phyloP scores from a whole-genome alignment of 164 flowering plant genomes.

The Berberis thunbergii region DNA sequence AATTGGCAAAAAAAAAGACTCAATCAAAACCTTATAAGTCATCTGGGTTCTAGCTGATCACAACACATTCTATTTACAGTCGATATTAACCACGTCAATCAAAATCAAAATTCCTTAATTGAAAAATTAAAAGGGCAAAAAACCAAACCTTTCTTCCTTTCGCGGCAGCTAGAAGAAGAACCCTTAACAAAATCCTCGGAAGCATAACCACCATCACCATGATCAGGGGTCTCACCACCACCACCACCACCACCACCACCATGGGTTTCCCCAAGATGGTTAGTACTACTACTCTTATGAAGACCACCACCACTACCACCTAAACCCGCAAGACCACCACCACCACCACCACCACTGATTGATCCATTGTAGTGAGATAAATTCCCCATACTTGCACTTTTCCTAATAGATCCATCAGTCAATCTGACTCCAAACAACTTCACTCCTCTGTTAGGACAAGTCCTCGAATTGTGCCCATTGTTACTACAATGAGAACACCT shows the following conservation, averaged over 20 bases:
- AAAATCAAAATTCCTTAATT: not conserved
- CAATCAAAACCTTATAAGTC: too few relatives aligned
- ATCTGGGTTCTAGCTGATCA: too few relatives aligned
- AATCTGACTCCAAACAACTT: conserved; percentile 82
- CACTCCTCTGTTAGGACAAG: conserved; percentile 88
- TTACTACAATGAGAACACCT: conserved; percentile 84
- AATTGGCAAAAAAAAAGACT: too few relatives aligned
- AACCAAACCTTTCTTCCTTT: conserved; percentile 71
- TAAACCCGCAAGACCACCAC: conserved; percentile 3
- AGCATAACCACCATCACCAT: conserved; percentile 70
- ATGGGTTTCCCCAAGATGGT: not conserved
- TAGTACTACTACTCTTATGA: conserved; percentile 14
- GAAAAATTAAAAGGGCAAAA: not conserved
- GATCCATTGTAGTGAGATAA: conserved; percentile 52
- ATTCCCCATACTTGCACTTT: conserved; percentile 94
- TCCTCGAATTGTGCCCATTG: conserved; percentile 86
- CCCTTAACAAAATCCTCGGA: conserved; percentile 87
- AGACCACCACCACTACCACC: conserved; percentile 4
- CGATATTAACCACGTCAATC: not conserved
- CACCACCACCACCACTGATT: conserved; percentile 6
- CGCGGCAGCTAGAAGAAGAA: conserved; percentile 42
- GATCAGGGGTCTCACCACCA: conserved; percentile 46
- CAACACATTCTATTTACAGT: not conserved
- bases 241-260: conserved; percentile 14
- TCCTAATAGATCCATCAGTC: conserved; percentile 79